Percentiles rank a stretch among this genome's conserved stretches.
Evolutionary conservation across 73 alveolate genomes (phyloP).

Genomic region (Paramecium sexaurelia): DNA sequence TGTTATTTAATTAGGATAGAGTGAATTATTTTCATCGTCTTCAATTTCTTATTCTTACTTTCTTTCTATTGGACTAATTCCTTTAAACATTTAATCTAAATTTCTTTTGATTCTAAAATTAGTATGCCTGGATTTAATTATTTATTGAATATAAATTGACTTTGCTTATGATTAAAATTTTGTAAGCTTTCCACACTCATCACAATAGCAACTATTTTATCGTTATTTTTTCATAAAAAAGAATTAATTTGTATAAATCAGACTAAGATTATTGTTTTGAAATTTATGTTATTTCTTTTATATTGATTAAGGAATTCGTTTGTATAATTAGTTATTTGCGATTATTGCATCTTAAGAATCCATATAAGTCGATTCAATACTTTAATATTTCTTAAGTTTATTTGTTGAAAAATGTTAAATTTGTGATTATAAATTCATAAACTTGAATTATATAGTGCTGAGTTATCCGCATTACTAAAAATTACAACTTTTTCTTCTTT

Average conservation of each 20-base stretch:
- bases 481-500: conserved; percentile 43
- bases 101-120: conserved; percentile 16
- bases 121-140: background rate
- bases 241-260: background rate
- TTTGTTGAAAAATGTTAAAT: background rate
- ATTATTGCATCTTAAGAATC: background rate
- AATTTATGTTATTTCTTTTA: background rate
- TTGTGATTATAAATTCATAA: background rate
- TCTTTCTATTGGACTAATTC: conserved; percentile 8
- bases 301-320: background rate
- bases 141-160: background rate
- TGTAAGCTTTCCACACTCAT: background rate
- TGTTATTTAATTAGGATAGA: background rate
- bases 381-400: background rate
- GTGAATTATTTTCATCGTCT: conserved; percentile 15
- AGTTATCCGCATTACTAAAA: background rate
- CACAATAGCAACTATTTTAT: background rate
- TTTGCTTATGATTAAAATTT: background rate
- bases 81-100: background rate
- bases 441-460: conserved; percentile 4
- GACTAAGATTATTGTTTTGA: background rate
- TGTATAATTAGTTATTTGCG: background rate
- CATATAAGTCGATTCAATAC: background rate
- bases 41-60: background rate
- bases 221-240: background rate